These are phyloP conservation scores for Lentinula raphanica DNA, from an alignment of 768 basidiomycete species.

Conservation along the genomic window DNA sequence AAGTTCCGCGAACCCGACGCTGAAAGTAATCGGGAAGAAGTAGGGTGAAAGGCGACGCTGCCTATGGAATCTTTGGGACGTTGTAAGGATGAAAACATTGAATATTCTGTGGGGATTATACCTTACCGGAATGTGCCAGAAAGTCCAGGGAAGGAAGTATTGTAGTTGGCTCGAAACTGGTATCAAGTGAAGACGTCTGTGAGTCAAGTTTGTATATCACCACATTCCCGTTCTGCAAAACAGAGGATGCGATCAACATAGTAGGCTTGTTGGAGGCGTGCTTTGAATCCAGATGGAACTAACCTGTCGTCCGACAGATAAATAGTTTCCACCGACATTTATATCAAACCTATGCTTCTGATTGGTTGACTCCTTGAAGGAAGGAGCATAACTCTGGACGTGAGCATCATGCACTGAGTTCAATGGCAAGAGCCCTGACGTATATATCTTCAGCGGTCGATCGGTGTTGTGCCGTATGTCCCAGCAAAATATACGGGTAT, in stretches of 20 bases:
- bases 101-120: neutral
- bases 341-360: conserved; percentile 78
- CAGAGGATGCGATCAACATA: neutral
- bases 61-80: conserved; percentile 61
- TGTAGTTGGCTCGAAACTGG: conserved; percentile 5
- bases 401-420: neutral
- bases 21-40: conserved; percentile 51
- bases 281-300: conserved; percentile 13
- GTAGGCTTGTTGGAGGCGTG: no score
- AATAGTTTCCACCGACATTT: conserved; percentile 57
- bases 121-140: conserved; percentile 53
- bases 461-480: conserved; percentile 63
- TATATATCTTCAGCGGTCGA: conserved; percentile 35
- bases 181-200: no score
- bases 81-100: neutral
- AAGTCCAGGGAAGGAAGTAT: conserved; percentile 32
- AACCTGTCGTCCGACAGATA: conserved; percentile 69
- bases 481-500: conserved; percentile 64
- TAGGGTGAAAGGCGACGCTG: conserved; percentile 69
- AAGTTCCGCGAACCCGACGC: conserved; percentile 80
- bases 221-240: conserved; percentile 46
- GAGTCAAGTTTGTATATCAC: conserved; percentile 54
- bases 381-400: neutral
- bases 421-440: conserved; percentile 8
- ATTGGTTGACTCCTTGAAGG: conserved; percentile 32